Base-by-base conservation (phyloP, 305 asterid species). In the Vinca major region DNA sequence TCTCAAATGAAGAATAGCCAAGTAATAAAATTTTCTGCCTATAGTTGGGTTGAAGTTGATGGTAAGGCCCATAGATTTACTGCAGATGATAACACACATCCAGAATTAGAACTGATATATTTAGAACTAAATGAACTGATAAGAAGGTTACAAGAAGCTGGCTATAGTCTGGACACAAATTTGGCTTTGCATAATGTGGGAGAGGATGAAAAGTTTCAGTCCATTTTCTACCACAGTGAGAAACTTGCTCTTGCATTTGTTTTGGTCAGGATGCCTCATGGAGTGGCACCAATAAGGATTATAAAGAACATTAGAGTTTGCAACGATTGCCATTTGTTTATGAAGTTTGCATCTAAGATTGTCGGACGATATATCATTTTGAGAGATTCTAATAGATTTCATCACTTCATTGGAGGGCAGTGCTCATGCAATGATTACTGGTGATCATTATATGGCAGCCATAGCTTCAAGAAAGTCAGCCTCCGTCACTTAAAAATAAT, bases 231-330 rank as follows among this genome's bases (percentile, higher is more conserved):
- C 61, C 75, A 72, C 60, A 72, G 75, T 45, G 71, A 72, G 61
- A 72, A 72, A 65, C 75, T 72, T 72, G 75, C 75, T 55, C 75
- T 72, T 64, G 75, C 75, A 44, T 72, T 72, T 65, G 66, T 43
- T 45, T 64, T 55, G 70, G 39, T 64, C 44, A 64, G 63, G 41
- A 72, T 64, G 63, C 70, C 75, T 63, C 49, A 39, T 19, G 36
- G 58, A 55, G 60, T 10, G 20, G 68, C 51, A 7, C 75, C 75
- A 7, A 72, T 72, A 51, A 41, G 75, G 66, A 72, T 72, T 45
- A 54, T 72, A 26, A 72, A 72, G 47, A 72, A 72, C 43, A 64
- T 65, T 49, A 65, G 71, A 4, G 53, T 72, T 26, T 72, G 75
- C 40, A 51, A 66, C 13, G 75, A 72, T 45, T 72, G 71, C 65